A percentile compares a stretch with the other conserved stretches of the same genome.
phyloP scores from a whole-genome alignment of 352 stramenopile species.

The Phytopythium aichiense region DNA sequence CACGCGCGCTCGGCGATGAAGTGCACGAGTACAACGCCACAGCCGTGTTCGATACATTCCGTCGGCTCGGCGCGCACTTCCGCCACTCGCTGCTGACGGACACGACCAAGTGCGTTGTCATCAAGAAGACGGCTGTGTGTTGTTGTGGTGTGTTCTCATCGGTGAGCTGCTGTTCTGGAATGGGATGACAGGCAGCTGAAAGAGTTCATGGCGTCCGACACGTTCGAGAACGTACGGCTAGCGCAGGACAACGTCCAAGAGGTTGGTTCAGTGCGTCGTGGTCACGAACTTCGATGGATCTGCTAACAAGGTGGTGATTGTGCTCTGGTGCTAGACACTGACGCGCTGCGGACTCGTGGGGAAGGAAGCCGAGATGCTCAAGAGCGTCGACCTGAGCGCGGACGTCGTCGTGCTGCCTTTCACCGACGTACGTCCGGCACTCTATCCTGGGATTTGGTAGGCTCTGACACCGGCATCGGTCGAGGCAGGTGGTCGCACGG shows the following conservation, averaged over 20 bases:
- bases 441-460: neutral
- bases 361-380: slow-evolving; percentile 51
- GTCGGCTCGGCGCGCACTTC: slow-evolving; percentile 53
- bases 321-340: slow-evolving; percentile 25
- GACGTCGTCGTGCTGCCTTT: slow-evolving; percentile 60
- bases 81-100: slow-evolving; percentile 50
- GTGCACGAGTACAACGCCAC: slow-evolving; percentile 72
- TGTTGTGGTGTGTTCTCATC: neutral
- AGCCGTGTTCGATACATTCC: slow-evolving; percentile 65
- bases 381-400: slow-evolving; percentile 41
- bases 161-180: neutral
- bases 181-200: slow-evolving; percentile 45
- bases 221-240: slow-evolving; percentile 57
- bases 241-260: slow-evolving; percentile 32
- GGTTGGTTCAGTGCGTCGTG: slow-evolving; percentile 16
- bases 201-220: slow-evolving; percentile 62
- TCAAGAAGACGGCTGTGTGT: neutral
- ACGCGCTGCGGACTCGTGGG: slow-evolving; percentile 50
- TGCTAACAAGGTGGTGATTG: neutral
- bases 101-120: slow-evolving; percentile 49
- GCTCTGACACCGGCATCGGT: neutral
- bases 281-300: neutral
- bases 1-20: slow-evolving; percentile 60
- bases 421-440: slow-evolving; percentile 29
- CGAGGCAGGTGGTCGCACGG: slow-evolving; percentile 44